Evolutionary conservation across 1,284 basidiomycete species (phyloP).

Genomic region (Puccinia polysora): DNA sequence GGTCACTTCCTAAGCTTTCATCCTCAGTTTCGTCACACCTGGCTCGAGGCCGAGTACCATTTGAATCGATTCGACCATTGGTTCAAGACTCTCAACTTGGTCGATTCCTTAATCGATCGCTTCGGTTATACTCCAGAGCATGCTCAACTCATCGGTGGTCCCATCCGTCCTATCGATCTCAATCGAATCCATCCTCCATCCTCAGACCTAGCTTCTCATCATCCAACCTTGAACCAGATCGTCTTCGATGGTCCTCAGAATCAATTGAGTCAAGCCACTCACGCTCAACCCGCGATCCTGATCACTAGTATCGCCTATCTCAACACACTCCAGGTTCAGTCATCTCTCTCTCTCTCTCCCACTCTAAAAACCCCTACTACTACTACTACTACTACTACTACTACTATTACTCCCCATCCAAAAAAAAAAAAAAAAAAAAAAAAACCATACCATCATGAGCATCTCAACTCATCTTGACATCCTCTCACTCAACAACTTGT

Average conservation of each 20-base stretch:
- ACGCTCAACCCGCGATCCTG: slow-evolving; percentile 52
- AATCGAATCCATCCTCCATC: no score
- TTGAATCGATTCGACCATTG: slow-evolving; percentile 47
- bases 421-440: background rate
- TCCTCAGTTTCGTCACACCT: slow-evolving; percentile 45
- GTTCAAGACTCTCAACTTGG: slow-evolving; percentile 45
- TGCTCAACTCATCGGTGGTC: slow-evolving; percentile 45
- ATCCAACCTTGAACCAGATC: slow-evolving; percentile 25
- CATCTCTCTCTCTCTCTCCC: no score
- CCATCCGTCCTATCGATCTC: no score
- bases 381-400: no score
- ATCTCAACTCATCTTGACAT: no score
- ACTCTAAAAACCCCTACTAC: no score
- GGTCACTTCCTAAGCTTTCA: slow-evolving; percentile 36
- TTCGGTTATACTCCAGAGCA: slow-evolving; percentile 44
- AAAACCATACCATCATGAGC: background rate
- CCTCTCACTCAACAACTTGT: no score
- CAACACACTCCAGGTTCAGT: slow-evolving; percentile 47
- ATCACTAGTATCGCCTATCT: slow-evolving; percentile 51
- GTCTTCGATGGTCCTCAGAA: slow-evolving; percentile 47
- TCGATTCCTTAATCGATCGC: slow-evolving; percentile 33
- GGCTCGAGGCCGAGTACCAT: slow-evolving; percentile 50
- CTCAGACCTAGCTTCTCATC: background rate
- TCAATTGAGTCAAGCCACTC: slow-evolving; percentile 49
- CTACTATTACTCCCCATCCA: background rate